These are phyloP conservation scores for Neophaeococcomyces mojaviensis DNA, from an alignment of 2,329 filamentous ascomycete species.

Conservation along the genomic window DNA sequence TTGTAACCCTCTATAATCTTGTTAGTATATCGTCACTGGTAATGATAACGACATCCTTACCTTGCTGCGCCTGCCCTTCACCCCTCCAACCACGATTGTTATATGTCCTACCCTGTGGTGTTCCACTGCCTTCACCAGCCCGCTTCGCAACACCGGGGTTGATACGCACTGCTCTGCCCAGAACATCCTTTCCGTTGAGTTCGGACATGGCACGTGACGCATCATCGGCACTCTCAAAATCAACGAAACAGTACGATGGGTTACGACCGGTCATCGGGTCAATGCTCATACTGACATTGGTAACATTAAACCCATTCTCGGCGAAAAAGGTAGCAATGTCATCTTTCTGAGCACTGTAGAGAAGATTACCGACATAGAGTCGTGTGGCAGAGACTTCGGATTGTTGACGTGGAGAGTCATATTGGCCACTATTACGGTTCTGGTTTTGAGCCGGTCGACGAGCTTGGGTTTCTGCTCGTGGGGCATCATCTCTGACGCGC, in stretches of 20 bases:
- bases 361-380: slow-evolving; percentile 49
- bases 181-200: slow-evolving; percentile 48
- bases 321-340: slow-evolving; percentile 45
- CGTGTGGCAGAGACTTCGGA: slow-evolving; percentile 30
- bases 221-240: slow-evolving; percentile 51
- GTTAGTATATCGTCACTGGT: not conserved
- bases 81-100: not conserved
- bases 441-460: slow-evolving; percentile 2
- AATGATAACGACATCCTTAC: not conserved
- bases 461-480: slow-evolving; percentile 26
- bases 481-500: slow-evolving; percentile 34
- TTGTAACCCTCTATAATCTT: slow-evolving; percentile 13
- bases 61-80: slow-evolving; percentile 11
- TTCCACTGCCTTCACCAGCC: slow-evolving; percentile 18
- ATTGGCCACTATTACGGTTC: slow-evolving; percentile 26
- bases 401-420: slow-evolving; percentile 1
- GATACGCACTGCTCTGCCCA: slow-evolving; percentile 55
- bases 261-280: slow-evolving; percentile 62
- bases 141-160: slow-evolving; percentile 52
- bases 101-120: slow-evolving; percentile 2
- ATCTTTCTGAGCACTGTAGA: slow-evolving; percentile 45
- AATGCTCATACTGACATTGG: slow-evolving; percentile 60
- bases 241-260: slow-evolving; percentile 68
- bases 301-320: slow-evolving; percentile 32
- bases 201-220: slow-evolving; percentile 52